Evolutionary conservation across 805 yeast genomes (phyloP), one percentile per base, ranked within the genome.

Genomic region (Cephaloascus albidus): DNA sequence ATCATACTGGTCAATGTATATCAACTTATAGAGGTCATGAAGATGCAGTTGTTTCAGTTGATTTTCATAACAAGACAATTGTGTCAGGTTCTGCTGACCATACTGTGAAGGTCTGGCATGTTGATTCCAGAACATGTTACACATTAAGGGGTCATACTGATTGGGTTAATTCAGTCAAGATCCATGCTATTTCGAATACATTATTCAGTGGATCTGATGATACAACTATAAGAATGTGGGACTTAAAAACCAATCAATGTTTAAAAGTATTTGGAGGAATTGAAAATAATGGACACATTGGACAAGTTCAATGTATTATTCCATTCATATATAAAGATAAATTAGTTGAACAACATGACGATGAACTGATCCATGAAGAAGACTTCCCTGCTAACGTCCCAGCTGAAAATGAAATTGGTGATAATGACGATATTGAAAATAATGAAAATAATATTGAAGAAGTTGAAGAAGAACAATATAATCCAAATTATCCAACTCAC

Each of bases 31-130:
- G 90, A 33, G 97, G 97, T 3, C 97, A 93, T 61, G 81, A 79
- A 37, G 93, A 84, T 52, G 79, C 86, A 38, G 95, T 93, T 3
- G 68, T 84, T 33, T 76, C 85, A 46, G 87, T 93, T 38, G 97
- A 90, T 58, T 85, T 87, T 48, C 70, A 69, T 45, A 72, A 76
- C 45, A 86, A 85, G 51, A 69, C 86, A 23, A 88, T 93, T 52
- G 97, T 88, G 1, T 81, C 93, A 8, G 98, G 97, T 0, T 81
- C 94, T 28, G 95, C 96, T 0, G 98, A 93, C 61, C 74, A 76
- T 45, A 87, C 95, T 0, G 83, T 93, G 40, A 87, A 88, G 58
- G 89, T 93, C 12, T 93, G 98, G 98, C 94, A 93, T 57, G 95
- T 93, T 36, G 95, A 85, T 55, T 78, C 88, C 4, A 72, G 96